These are phyloP conservation scores for Chrysochromulina parva DNA, from an alignment of 78 protist genomes.

Conservation along the genomic window DNA sequence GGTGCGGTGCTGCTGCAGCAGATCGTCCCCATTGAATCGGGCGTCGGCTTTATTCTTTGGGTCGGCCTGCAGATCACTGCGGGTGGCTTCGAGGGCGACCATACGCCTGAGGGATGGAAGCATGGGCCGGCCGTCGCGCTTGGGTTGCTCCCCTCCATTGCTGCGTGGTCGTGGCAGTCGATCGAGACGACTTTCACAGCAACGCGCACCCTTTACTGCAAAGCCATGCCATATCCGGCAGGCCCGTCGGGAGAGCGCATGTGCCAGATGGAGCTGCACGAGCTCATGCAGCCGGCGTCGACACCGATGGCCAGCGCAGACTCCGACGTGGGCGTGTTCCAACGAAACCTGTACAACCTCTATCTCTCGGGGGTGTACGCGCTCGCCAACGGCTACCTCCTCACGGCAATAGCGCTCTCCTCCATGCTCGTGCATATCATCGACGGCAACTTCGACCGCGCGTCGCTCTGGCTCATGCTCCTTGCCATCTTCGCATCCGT, in stretches of 20 bases:
- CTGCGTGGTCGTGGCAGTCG: background rate
- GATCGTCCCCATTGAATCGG: background rate
- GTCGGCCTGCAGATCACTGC: background rate
- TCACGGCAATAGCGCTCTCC: background rate
- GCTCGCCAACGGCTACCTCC: background rate
- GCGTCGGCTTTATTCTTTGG: background rate
- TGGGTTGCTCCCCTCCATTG: background rate
- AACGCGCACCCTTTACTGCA: background rate
- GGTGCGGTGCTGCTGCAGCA: no score
- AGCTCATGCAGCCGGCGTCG: no score
- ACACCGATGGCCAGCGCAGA: no score
- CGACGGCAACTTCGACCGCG: background rate
- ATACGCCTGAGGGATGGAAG: background rate
- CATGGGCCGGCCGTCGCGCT: background rate
- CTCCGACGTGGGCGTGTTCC: no score
- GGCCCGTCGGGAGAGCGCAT: no score
- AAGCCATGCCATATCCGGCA: background rate
- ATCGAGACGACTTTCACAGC: background rate
- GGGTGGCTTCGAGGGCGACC: background rate
- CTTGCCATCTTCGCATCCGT: background rate
- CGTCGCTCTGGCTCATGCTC: background rate
- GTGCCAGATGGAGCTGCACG: no score
- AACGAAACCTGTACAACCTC: background rate
- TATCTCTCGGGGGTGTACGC: background rate
- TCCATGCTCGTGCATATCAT: background rate